Evolutionary conservation across 106 monocot species (phyloP).

Genomic region (Xerophyta viscosa): DNA sequence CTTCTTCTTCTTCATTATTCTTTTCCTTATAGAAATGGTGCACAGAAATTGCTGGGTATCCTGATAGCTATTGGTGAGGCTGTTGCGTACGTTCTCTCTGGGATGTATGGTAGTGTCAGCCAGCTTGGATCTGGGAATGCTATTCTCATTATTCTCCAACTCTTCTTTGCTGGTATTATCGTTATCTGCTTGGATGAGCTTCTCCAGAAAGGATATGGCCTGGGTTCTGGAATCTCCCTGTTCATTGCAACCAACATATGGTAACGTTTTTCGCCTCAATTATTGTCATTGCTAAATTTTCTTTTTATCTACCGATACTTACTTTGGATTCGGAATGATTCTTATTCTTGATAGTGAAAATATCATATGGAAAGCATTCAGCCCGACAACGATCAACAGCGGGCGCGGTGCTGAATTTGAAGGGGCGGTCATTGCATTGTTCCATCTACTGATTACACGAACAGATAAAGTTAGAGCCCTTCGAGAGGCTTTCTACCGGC

Average conservation of each 20-base stretch:
- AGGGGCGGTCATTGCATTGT: constrained; percentile 44
- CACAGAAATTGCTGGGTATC: constrained; percentile 58
- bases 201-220: constrained; percentile 70
- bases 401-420: constrained; percentile 44
- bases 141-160: constrained; percentile 31
- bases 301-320: too few species aligned
- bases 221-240: constrained; percentile 28
- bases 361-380: constrained; percentile 43
- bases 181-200: constrained; percentile 66
- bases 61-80: constrained; percentile 60
- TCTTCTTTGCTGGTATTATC: constrained; percentile 65
- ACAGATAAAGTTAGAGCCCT: constrained; percentile 38
- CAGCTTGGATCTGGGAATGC: constrained; percentile 30
- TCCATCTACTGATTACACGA: constrained; percentile 39
- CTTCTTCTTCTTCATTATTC: background rate
- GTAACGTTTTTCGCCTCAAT: background rate
- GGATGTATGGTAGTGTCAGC: constrained; percentile 51
- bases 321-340: too few species aligned
- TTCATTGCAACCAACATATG: constrained; percentile 34
- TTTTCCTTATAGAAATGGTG: constrained; percentile 39
- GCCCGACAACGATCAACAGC: constrained; percentile 39
- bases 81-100: constrained; percentile 65
- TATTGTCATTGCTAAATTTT: too few species aligned
- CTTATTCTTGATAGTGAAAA: constrained; percentile 23
- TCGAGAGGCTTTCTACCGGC: constrained; percentile 36